Conservation (phyloP, 2,329 filamentous ascomycete species). For the Aureobasidium pullulans region DNA sequence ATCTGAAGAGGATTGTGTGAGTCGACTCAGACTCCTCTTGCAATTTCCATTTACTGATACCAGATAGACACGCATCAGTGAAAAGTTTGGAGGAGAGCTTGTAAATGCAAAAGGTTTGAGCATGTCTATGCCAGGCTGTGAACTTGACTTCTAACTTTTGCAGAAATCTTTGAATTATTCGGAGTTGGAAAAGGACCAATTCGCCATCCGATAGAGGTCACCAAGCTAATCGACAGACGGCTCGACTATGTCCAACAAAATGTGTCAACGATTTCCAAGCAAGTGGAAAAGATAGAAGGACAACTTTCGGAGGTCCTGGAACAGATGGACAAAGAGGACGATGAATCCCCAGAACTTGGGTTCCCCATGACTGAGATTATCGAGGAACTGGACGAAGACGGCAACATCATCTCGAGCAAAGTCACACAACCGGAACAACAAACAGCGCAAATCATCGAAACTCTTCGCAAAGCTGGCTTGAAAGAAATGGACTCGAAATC, state of each 20-base stretch:
- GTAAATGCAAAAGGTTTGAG: constrained; percentile 46
- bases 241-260: constrained; percentile 83
- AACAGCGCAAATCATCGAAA: constrained; percentile 61
- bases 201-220: constrained; percentile 55
- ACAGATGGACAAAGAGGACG: constrained; percentile 30
- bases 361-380: constrained; percentile 83
- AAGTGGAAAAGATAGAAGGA: constrained; percentile 61
- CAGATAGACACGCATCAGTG: constrained; percentile 38
- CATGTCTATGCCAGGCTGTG: not conserved
- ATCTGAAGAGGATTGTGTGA: constrained; percentile 39
- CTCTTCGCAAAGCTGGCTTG: constrained; percentile 69
- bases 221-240: constrained; percentile 62
- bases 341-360: constrained; percentile 52
- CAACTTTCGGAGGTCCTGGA: constrained; percentile 57
- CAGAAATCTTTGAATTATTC: constrained; percentile 49
- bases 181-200: constrained; percentile 36
- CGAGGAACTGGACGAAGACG: constrained; percentile 86
- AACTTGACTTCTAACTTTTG: not conserved
- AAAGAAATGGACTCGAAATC: constrained; percentile 23
- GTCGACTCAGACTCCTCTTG: not conserved
- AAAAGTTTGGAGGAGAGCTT: constrained; percentile 56
- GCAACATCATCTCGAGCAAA: constrained; percentile 59
- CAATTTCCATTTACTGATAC: constrained; percentile 9
- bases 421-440: constrained; percentile 54
- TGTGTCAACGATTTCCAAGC: constrained; percentile 64